A percentile compares a stretch with the other conserved stretches of the same genome.
Conservation (phyloP, 1,284 basidiomycete species). For the Naganishia liquefaciens region DNA sequence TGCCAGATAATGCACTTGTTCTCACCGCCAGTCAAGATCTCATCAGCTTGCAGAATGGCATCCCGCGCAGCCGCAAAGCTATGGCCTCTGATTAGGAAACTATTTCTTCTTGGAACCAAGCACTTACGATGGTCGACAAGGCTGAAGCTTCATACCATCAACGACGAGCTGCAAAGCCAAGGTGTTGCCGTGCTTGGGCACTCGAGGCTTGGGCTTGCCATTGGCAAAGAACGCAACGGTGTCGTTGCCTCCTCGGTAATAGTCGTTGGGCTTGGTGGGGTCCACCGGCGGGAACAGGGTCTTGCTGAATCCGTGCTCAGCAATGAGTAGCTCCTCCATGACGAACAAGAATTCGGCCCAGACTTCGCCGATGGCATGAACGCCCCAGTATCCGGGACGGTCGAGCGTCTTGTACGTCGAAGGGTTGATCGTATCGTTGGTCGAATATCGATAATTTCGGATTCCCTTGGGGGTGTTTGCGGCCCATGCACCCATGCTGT, state of each 20-base stretch:
- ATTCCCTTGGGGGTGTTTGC: slow-evolving; percentile 76
- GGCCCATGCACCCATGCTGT: slow-evolving; percentile 92
- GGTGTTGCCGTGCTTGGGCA: slow-evolving; percentile 91
- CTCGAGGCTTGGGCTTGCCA: slow-evolving; percentile 59
- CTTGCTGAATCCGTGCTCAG: slow-evolving; percentile 75
- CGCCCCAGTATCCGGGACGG: slow-evolving; percentile 78
- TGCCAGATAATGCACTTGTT: slow-evolving; percentile 89
- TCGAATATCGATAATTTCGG: slow-evolving; percentile 81
- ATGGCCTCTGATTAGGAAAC: neutral
- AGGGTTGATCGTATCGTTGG: slow-evolving; percentile 77
- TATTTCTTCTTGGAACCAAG: neutral
- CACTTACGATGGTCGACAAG: slow-evolving; percentile 70
- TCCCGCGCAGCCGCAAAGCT: slow-evolving; percentile 86
- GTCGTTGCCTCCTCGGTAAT: slow-evolving; percentile 61
- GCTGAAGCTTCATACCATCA: slow-evolving; percentile 91
- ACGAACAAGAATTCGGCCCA: slow-evolving; percentile 95
- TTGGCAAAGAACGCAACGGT: slow-evolving; percentile 11
- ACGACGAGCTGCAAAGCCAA: slow-evolving; percentile 82
- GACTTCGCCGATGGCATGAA: slow-evolving; percentile 86
- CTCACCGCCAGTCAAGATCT: slow-evolving; percentile 84
- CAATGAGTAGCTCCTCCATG: slow-evolving; percentile 71
- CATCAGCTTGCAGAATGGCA: slow-evolving; percentile 91
- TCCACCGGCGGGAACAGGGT: slow-evolving; percentile 73
- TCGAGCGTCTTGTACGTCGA: slow-evolving; percentile 95
- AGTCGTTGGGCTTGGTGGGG: slow-evolving; percentile 59